Evolutionary conservation across 495 filamentous ascomycete genomes (phyloP).

Genomic region (Penicillium roqueforti): DNA sequence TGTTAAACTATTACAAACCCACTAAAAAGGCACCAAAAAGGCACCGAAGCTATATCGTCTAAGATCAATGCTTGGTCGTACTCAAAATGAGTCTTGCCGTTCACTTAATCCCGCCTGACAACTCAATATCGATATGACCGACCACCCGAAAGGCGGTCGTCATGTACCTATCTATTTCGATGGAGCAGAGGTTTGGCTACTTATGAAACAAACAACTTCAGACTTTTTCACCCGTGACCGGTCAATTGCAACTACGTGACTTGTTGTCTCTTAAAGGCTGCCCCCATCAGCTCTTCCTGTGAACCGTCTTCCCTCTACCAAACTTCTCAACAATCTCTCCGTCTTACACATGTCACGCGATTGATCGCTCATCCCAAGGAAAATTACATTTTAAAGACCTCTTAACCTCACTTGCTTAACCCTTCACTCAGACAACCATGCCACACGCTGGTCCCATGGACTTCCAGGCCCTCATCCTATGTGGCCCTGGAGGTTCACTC

Average conservation of each 20-base stretch:
- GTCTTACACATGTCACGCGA: background rate
- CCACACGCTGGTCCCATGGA: background rate
- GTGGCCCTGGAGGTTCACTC: constrained; percentile 75
- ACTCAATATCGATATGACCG: too few species aligned
- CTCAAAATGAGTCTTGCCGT: too few species aligned
- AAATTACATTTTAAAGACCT: background rate
- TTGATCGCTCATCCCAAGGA: background rate
- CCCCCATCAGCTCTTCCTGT: background rate
- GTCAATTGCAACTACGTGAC: background rate
- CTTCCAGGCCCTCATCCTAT: constrained; percentile 7
- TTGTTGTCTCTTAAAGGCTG: background rate
- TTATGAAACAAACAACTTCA: background rate
- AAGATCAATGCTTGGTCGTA: too few species aligned
- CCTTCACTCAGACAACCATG: background rate
- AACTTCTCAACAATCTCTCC: background rate
- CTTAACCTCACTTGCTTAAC: background rate
- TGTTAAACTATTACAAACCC: too few species aligned
- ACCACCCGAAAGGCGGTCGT: too few species aligned
- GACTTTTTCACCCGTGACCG: background rate
- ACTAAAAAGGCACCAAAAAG: too few species aligned
- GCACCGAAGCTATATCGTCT: too few species aligned
- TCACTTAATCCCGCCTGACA: too few species aligned
- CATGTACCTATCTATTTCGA: too few species aligned
- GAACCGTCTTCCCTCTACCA: background rate
- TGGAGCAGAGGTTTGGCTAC: too few species aligned